Evolutionary conservation across 257 asterid genomes (phyloP), one percentile per base, ranked within the genome.

Genomic region (Prunella vulgaris): DNA sequence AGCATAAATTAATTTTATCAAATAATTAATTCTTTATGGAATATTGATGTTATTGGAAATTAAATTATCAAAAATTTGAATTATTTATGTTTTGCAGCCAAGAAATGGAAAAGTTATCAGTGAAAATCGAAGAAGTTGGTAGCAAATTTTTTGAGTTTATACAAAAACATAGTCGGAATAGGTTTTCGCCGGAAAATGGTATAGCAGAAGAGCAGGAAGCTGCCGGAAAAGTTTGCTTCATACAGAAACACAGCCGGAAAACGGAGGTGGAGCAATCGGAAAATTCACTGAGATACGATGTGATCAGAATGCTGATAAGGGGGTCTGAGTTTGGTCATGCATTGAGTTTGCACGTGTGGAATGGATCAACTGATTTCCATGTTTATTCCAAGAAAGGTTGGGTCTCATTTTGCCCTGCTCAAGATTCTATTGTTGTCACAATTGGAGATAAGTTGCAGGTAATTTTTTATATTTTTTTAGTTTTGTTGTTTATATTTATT

Each of bases 301-400:
- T 90, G 68, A 85, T 92, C 7, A 81, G 91, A 68, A 86, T 83
- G 90, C 76, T 92, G 77, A 82, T 92, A 66, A 80, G 82, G 72
- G 98, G 98, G 44, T 86, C 85, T 2, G 93, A 87, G 48, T 89
- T 84, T 56, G 72, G 84, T 13, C 98, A 92, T 79, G 85, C 95
- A 22, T 60, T 92, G 65, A 84, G 91, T 60, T 46, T 89, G 51
- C 95, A 92, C 28, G 10, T 86, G 10, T 82, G 90, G 88, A 78
- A 77, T 76, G 98, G 95, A 64, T 71, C 87, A 33, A 79, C 82
- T 42, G 88, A 85, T 69, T 92, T 92, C 58, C 95, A 92, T 77
- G 86, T 87, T 59, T 92, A 92, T 71, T 87, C 96, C 73, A 92
- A 85, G 93, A 92, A 82, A 82, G 96, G 90, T 49, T 92, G 98